Conservation (phyloP, 306 rosid species). For the Phaseolus lunatus region DNA sequence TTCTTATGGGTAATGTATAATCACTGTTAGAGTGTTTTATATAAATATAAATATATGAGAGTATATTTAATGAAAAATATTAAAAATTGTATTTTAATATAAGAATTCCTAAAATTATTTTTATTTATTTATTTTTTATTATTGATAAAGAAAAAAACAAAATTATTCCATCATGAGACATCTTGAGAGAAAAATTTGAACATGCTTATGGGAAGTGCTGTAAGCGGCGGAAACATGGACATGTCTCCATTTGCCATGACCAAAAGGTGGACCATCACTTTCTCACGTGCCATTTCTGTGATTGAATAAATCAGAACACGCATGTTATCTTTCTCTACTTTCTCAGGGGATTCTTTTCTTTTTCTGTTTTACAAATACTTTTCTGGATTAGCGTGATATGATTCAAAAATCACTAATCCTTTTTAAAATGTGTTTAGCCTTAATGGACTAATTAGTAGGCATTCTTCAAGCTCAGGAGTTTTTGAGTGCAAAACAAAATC, state of each 20-base stretch:
- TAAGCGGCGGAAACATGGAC: slow-evolving; percentile 56
- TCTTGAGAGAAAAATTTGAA: too few species aligned
- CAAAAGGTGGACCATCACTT: slow-evolving; percentile 43
- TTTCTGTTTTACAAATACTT: neutral
- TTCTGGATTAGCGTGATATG: slow-evolving; percentile 10
- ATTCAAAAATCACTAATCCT: neutral
- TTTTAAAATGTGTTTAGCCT: slow-evolving; percentile 47
- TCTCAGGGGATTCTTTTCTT: too few species aligned
- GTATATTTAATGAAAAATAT: too few species aligned
- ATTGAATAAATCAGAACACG: neutral
- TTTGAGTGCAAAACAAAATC: slow-evolving; percentile 7
- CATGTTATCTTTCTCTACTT: too few species aligned
- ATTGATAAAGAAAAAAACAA: too few species aligned
- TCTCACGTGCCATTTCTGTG: slow-evolving; percentile 48
- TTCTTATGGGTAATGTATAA: too few species aligned
- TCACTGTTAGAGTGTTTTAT: too few species aligned
- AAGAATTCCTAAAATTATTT: too few species aligned
- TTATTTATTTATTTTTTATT: too few species aligned
- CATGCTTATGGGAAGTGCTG: neutral
- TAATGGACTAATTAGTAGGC: slow-evolving; percentile 49
- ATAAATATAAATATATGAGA: too few species aligned
- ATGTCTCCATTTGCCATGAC: slow-evolving; percentile 54
- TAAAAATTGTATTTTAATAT: too few species aligned
- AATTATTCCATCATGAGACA: too few species aligned
- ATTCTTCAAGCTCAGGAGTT: neutral